Conservation (phyloP, 2,329 filamentous ascomycete species). For the Trichoderma polysporum region DNA sequence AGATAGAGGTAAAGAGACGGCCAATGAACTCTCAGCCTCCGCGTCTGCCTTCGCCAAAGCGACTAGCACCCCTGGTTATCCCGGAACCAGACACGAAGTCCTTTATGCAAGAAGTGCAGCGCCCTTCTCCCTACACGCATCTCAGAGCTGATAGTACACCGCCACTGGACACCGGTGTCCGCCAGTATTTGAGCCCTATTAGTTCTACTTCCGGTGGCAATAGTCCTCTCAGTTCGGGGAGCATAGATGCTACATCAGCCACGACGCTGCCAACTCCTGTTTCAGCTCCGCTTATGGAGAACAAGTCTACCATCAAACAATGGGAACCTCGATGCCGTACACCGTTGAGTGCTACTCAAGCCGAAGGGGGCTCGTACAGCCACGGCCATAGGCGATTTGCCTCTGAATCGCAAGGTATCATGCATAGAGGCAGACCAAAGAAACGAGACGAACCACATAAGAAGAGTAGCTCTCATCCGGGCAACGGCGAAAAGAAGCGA, state of each 20-base stretch:
- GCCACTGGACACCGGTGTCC: constrained; percentile 43
- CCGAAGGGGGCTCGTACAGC: constrained; percentile 22
- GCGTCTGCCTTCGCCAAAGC: constrained; percentile 48
- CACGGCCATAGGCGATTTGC: constrained; percentile 50
- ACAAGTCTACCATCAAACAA: constrained; percentile 43
- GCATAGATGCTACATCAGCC: constrained; percentile 36
- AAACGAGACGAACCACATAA: constrained; percentile 49
- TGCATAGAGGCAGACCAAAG: constrained; percentile 61
- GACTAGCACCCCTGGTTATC: constrained; percentile 58
- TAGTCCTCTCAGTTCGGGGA: constrained; percentile 45
- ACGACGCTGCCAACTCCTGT: constrained; percentile 49
- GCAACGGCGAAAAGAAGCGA: constrained; percentile 44
- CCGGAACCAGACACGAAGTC: constrained; percentile 33
- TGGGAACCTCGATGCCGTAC: constrained; percentile 38
- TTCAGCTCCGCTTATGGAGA: constrained; percentile 48
- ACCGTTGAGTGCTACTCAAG: constrained; percentile 2
- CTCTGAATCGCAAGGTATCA: constrained; percentile 59
- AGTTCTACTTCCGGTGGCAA: constrained; percentile 39
- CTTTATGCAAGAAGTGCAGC: not conserved
- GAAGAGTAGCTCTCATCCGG: constrained; percentile 39
- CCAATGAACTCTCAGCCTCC: not conserved
- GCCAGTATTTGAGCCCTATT: constrained; percentile 41
- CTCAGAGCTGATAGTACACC: constrained; percentile 47
- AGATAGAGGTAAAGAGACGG: constrained; percentile 23
- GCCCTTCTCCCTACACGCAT: constrained; percentile 32